phyloP scores from a whole-genome alignment of 768 basidiomycete species.

The Lentinula sp. region DNA sequence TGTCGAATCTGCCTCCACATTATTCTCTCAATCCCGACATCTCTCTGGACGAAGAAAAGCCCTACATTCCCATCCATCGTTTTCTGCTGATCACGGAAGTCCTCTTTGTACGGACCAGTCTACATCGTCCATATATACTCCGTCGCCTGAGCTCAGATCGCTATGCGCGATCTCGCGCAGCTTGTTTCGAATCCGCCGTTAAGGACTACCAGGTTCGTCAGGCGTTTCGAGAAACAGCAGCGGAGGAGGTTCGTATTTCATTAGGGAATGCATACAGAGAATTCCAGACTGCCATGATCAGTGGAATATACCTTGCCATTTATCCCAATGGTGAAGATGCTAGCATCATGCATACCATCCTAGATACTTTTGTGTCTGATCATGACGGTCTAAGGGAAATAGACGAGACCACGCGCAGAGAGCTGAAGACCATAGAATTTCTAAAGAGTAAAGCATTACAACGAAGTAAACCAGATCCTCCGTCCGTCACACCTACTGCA shows the following conservation, averaged over 20 bases:
- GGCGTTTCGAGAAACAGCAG: slow-evolving; percentile 54
- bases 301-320: slow-evolving; percentile 79
- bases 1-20: slow-evolving; percentile 71
- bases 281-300: slow-evolving; percentile 87
- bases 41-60: slow-evolving; percentile 60
- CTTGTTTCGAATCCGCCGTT: slow-evolving; percentile 89
- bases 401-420: slow-evolving; percentile 78
- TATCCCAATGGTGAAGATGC: slow-evolving; percentile 70
- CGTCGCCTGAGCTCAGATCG: slow-evolving; percentile 74
- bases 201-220: slow-evolving; percentile 79
- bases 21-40: slow-evolving; percentile 73
- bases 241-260: slow-evolving; percentile 61
- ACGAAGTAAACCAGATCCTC: slow-evolving; percentile 25
- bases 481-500: slow-evolving; percentile 12
- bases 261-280: slow-evolving; percentile 81
- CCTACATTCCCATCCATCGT: slow-evolving; percentile 75
- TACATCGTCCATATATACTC: slow-evolving; percentile 86
- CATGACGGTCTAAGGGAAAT: slow-evolving; percentile 60
- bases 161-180: slow-evolving; percentile 72
- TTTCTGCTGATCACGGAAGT: slow-evolving; percentile 89
- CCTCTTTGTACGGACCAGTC: slow-evolving; percentile 75
- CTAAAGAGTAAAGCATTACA: slow-evolving; percentile 65
- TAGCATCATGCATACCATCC: slow-evolving; percentile 67
- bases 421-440: slow-evolving; percentile 82
- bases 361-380: slow-evolving; percentile 73